phyloP scores from a whole-genome alignment of 441 rosid genomes.

The Manihot esculenta region DNA sequence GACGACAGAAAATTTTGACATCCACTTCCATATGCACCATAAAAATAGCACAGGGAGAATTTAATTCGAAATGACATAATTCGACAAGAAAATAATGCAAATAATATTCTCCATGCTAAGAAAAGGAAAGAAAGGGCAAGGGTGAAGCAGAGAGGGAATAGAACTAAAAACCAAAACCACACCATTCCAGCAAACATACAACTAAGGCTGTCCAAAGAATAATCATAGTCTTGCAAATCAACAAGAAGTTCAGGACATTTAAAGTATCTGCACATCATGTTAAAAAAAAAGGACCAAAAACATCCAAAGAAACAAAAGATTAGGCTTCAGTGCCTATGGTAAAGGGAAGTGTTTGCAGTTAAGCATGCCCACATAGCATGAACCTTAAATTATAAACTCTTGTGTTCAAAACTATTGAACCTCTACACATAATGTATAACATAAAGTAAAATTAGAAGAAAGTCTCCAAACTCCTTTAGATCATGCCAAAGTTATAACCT shows the following conservation, averaged over 20 bases:
- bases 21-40: constrained; percentile 16
- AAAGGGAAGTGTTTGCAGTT: not conserved
- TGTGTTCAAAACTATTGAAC: not conserved
- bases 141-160: not conserved
- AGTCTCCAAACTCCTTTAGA: too few species aligned
- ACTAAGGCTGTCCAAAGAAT: constrained; percentile 95
- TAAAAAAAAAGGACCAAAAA: not conserved
- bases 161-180: constrained; percentile 23
- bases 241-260: constrained; percentile 98
- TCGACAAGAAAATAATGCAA: not conserved
- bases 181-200: constrained; percentile 99
- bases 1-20: not conserved
- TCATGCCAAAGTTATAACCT: too few species aligned
- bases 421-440: not conserved
- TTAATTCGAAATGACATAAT: not conserved
- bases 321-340: not conserved
- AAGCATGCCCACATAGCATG: not conserved
- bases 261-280: constrained; percentile 64
- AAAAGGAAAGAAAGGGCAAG: not conserved
- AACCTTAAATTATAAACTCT: not conserved
- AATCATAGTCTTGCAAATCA: constrained; percentile 96
- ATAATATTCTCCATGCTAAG: not conserved
- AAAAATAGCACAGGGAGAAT: constrained; percentile 12
- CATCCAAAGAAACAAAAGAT: not conserved
- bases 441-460: too few species aligned